Base-by-base conservation (phyloP, 2,329 filamentous ascomycete species). In the Pestalotiopsis fici region DNA sequence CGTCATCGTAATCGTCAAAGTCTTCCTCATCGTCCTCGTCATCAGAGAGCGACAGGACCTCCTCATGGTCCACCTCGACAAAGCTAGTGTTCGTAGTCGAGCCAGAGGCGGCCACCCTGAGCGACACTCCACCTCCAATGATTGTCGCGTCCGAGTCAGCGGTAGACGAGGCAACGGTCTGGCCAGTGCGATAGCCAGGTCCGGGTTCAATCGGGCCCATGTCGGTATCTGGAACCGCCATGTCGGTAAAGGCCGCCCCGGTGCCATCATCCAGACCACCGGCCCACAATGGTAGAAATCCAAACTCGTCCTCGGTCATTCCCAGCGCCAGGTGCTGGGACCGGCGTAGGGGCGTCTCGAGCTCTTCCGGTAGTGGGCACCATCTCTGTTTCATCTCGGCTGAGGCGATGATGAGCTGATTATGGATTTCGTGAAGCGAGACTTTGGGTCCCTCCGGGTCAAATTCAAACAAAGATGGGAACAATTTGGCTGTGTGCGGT, bases 261-360 rank as follows among this genome's bases (percentile, higher is more conserved):
- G 79, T 81, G 0, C 79, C 85, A 66, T 87, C 85, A 61, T 87
- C 82, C 35, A 83, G 77, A 1, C 85, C 90, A 3, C 86, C 89
- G 0, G 88, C 89, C 89, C 89, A 92, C 3, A 91, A 79, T 0
- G 90, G 90, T 3, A 92, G 80, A 69, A 85, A 92, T 66, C 86
- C 86, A 70, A 87, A 84, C 77, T 93, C 90, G 2, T 86, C 79
- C 3, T 87, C 82, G 0, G 79, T 78, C 1, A 92, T 81, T 4
- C 81, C 83, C 0, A 90, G 81, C 0, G 90, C 75, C 27, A 87
- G 69, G 70, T 87, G 83, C 2, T 78, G 76, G 0, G 80, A 83
- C 3, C 81, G 69, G 15, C 74, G 74, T 28, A 81, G 74, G 1
- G 75, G 72, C 3, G 80, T 76, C 31, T 81, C 77, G 13, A 79